phyloP scores from a whole-genome alignment of 2,329 filamentous ascomycete species.

The Chaetomium sp. region DNA sequence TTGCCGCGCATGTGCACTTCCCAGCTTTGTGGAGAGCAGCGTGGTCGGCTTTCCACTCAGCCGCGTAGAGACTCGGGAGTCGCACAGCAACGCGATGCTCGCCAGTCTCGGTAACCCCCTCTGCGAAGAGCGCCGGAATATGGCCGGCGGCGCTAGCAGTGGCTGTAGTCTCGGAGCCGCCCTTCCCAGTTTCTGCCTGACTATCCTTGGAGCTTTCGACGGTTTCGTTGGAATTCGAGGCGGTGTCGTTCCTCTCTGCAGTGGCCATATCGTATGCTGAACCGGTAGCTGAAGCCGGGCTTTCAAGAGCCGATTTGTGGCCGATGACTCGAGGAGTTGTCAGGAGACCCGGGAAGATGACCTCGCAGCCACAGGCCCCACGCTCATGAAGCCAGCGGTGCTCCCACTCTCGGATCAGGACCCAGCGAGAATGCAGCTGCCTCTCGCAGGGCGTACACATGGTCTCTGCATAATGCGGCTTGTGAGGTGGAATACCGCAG shows the following conservation, averaged over 20 bases:
- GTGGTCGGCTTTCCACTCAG: constrained; percentile 48
- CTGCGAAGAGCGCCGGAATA: constrained; percentile 25
- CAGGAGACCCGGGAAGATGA: constrained; percentile 42
- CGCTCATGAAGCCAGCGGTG: constrained; percentile 50
- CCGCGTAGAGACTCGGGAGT: constrained; percentile 43
- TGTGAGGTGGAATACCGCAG: constrained; percentile 39
- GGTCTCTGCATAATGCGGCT: constrained; percentile 39
- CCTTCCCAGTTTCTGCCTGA: neutral
- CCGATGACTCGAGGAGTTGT: constrained; percentile 40
- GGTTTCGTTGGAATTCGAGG: neutral
- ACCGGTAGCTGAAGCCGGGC: neutral
- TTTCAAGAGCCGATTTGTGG: neutral
- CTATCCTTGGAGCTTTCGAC: neutral
- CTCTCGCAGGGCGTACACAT: constrained; percentile 47
- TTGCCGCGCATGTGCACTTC: constrained; percentile 41
- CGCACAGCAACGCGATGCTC: constrained; percentile 38
- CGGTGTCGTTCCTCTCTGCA: neutral
- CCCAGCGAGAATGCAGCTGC: constrained; percentile 44
- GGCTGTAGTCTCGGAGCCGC: neutral
- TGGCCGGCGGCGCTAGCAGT: constrained; percentile 3
- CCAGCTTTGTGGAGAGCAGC: constrained; percentile 41
- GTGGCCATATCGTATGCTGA: neutral
- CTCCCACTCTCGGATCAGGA: constrained; percentile 46
- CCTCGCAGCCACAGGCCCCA: constrained; percentile 46
- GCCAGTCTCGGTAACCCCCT: constrained; percentile 21